Percentiles rank a stretch among this genome's conserved stretches.
These are phyloP conservation scores for Anacardium occidentale DNA, from an alignment of 345 rosid species.

Conservation along the genomic window DNA sequence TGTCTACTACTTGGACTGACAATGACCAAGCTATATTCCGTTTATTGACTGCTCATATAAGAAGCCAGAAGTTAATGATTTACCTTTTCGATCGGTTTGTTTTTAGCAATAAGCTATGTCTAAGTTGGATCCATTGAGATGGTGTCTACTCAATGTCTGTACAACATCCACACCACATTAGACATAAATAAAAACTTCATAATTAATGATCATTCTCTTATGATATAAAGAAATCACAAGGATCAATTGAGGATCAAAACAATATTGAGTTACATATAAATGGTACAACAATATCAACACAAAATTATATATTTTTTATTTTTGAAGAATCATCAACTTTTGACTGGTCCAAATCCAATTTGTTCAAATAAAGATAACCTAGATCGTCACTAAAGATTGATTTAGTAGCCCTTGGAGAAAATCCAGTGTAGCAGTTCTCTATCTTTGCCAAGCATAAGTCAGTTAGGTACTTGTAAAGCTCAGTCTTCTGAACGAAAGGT, in stretches of 20 bases:
- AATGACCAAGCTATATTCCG: not conserved
- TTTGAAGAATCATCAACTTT: constrained; percentile 7
- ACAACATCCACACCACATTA: not conserved
- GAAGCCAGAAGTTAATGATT: not conserved
- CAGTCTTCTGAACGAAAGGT: constrained; percentile 51
- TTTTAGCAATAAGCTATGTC: not conserved
- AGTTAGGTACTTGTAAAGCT: constrained; percentile 41
- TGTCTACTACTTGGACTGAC: not conserved
- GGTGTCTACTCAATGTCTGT: not conserved
- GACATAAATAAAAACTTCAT: not conserved
- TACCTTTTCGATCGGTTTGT: not conserved
- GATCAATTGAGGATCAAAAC: not conserved
- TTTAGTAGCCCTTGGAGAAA: constrained; percentile 33
- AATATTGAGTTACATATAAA: not conserved
- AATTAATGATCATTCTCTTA: not conserved
- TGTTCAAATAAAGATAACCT: constrained; percentile 48
- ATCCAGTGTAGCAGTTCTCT: constrained; percentile 47
- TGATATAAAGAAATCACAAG: too few relatives aligned
- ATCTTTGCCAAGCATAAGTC: constrained; percentile 51
- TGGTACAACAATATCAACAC: not conserved
- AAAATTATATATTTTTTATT: not conserved
- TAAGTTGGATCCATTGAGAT: not conserved
- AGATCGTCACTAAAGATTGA: constrained; percentile 32
- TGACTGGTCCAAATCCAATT: constrained; percentile 32
- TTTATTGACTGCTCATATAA: not conserved